Conservation (phyloP, 495 filamentous ascomycete genomes). For the Penicillium turbatum region DNA sequence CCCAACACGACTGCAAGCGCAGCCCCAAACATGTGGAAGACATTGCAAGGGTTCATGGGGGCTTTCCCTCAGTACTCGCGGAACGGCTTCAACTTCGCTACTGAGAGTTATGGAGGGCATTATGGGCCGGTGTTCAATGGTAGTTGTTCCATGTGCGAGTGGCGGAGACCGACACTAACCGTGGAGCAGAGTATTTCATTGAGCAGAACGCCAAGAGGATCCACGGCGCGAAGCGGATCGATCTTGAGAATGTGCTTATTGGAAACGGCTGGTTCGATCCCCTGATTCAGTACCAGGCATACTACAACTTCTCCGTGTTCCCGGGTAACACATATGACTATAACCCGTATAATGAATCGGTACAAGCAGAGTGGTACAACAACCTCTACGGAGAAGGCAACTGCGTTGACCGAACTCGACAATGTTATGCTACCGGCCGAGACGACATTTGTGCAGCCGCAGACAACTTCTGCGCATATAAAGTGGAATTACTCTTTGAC, state of each 20-base stretch:
- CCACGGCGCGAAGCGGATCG: slow-evolving; percentile 41
- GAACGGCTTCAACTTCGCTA: slow-evolving; percentile 54
- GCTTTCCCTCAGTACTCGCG: slow-evolving; percentile 58
- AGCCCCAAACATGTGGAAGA: slow-evolving; percentile 56
- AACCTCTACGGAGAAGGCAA: slow-evolving; percentile 58
- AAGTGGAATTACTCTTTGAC: slow-evolving; percentile 53
- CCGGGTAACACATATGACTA: slow-evolving; percentile 60
- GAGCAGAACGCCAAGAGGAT: slow-evolving; percentile 33
- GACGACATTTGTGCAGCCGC: slow-evolving; percentile 48
- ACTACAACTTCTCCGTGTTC: slow-evolving; percentile 57
- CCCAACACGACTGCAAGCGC: slow-evolving; percentile 51
- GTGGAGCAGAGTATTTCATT: slow-evolving; percentile 24
- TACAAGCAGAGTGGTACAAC: slow-evolving; percentile 51
- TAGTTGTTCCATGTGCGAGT: slow-evolving; percentile 37
- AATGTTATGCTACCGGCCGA: slow-evolving; percentile 42
- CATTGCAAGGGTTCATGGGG: slow-evolving; percentile 60
- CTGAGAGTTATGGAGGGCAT: slow-evolving; percentile 58
- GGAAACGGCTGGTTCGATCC: slow-evolving; percentile 59
- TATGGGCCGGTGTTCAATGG: slow-evolving; percentile 57
- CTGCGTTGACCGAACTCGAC: slow-evolving; percentile 51
- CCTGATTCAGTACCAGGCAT: slow-evolving; percentile 56
- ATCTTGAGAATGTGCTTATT: slow-evolving; percentile 54
- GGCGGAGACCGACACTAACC: slow-evolving; percentile 43
- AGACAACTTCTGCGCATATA: slow-evolving; percentile 50
- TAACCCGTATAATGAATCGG: slow-evolving; percentile 43